Percentiles rank a stretch among this genome's conserved stretches.
Evolutionary conservation across 108 stramenopile genomes (phyloP).

Genomic region (Pseudonitzschia delicatissima): DNA sequence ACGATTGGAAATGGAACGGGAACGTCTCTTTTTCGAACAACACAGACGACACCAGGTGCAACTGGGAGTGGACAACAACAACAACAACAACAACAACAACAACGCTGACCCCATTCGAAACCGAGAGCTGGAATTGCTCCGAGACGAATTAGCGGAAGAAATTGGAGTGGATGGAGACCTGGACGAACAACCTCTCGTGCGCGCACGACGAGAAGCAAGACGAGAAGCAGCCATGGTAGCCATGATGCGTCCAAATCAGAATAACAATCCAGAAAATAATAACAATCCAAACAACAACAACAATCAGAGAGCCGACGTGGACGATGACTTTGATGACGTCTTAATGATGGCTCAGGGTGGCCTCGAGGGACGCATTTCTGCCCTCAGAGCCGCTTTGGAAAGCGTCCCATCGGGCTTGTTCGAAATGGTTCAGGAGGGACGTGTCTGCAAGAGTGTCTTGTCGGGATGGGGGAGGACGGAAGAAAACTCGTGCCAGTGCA

Average conservation of each 20-base stretch:
- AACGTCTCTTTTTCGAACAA: no score
- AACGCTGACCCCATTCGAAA: not conserved
- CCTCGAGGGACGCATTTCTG: not conserved
- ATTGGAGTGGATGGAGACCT: no score
- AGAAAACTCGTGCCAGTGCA: conserved; percentile 23
- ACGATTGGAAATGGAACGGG: no score
- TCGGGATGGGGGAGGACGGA: conserved; percentile 8
- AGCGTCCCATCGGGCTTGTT: conserved; percentile 2
- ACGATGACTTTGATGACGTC: conserved; percentile 2
- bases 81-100: conserved; percentile 16
- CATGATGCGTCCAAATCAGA: not conserved
- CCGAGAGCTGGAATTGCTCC: not conserved
- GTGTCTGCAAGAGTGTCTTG: conserved; percentile 23
- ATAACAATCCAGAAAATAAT: not conserved
- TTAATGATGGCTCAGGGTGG: not conserved
- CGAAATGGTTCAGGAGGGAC: conserved; percentile 25
- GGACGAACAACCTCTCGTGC: not conserved
- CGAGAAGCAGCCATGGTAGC: not conserved
- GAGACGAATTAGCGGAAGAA: not conserved
- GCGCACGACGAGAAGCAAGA: not conserved
- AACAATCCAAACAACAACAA: conserved; percentile 1
- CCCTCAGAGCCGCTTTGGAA: not conserved
- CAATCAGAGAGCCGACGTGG: not conserved
- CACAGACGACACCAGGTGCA: no score
- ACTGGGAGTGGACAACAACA: conserved; percentile 3